Evolutionary conservation across 2,329 filamentous ascomycete species (phyloP).

Genomic region (Aspergillus sp.): DNA sequence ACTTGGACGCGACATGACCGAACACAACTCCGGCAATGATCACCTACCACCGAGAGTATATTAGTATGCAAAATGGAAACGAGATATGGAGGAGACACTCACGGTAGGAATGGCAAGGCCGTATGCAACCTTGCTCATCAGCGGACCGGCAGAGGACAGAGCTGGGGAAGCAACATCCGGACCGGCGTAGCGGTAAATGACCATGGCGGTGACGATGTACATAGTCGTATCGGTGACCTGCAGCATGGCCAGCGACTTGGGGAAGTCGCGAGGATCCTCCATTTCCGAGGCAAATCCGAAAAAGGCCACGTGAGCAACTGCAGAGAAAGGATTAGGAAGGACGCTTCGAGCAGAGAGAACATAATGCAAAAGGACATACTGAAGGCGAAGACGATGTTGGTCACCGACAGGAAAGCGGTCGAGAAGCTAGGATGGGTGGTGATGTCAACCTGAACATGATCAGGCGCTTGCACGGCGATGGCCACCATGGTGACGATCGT

Average conservation of each 20-base stretch:
- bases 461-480: slow-evolving; percentile 56
- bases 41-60: slow-evolving; percentile 44
- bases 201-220: slow-evolving; percentile 65
- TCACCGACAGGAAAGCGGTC: slow-evolving; percentile 60
- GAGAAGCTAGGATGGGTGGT: slow-evolving; percentile 49
- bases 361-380: slow-evolving; percentile 32
- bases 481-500: slow-evolving; percentile 67
- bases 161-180: slow-evolving; percentile 64
- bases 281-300: slow-evolving; percentile 68
- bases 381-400: slow-evolving; percentile 72
- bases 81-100: background rate
- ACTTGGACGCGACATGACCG: slow-evolving; percentile 65
- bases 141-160: slow-evolving; percentile 59
- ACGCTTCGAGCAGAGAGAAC: background rate
- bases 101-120: slow-evolving; percentile 66
- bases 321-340: background rate
- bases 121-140: slow-evolving; percentile 65
- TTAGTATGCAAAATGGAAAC: background rate
- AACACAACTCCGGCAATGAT: slow-evolving; percentile 70
- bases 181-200: slow-evolving; percentile 69
- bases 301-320: slow-evolving; percentile 63
- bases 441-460: slow-evolving; percentile 36
- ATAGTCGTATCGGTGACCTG: slow-evolving; percentile 61
- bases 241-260: slow-evolving; percentile 63
- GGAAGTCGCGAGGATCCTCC: slow-evolving; percentile 60